Conservation (phyloP, 108 stramenopile species). For the Mayamaea pseudoterrestris region DNA sequence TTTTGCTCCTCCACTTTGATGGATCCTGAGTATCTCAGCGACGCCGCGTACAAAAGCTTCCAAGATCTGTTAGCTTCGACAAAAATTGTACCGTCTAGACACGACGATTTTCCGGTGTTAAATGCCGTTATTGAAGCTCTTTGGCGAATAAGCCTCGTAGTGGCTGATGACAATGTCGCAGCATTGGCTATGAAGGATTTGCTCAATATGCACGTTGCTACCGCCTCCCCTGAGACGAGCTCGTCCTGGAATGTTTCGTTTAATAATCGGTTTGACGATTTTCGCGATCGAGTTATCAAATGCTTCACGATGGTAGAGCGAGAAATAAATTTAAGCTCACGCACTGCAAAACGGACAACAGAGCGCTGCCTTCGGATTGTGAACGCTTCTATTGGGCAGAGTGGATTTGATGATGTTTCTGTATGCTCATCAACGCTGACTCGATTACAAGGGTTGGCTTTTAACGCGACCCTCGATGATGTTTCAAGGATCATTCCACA, state of each 20-base stretch:
- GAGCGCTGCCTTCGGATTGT: slow-evolving; percentile 76
- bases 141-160: slow-evolving; percentile 70
- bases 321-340: slow-evolving; percentile 32
- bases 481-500: slow-evolving; percentile 44
- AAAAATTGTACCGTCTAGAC: too few species aligned
- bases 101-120: too few species aligned
- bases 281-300: slow-evolving; percentile 47
- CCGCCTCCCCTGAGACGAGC: too few species aligned
- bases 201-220: slow-evolving; percentile 46
- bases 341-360: slow-evolving; percentile 43
- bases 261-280: too few species aligned
- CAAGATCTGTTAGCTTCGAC: slow-evolving; percentile 40
- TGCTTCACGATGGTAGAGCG: slow-evolving; percentile 50
- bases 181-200: slow-evolving; percentile 70
- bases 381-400: slow-evolving; percentile 58
- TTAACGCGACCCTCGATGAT: slow-evolving; percentile 18
- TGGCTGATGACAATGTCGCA: slow-evolving; percentile 61
- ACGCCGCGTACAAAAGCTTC: slow-evolving; percentile 57
- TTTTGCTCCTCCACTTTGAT: slow-evolving; percentile 56
- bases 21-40: slow-evolving; percentile 44
- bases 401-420: slow-evolving; percentile 13
- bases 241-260: too few species aligned
- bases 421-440: slow-evolving; percentile 38
- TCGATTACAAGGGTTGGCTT: slow-evolving; percentile 23
- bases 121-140: slow-evolving; percentile 63